These are phyloP conservation scores for Talaromyces sp. DNA, from an alignment of 2,329 filamentous ascomycete species.

Conservation along the genomic window DNA sequence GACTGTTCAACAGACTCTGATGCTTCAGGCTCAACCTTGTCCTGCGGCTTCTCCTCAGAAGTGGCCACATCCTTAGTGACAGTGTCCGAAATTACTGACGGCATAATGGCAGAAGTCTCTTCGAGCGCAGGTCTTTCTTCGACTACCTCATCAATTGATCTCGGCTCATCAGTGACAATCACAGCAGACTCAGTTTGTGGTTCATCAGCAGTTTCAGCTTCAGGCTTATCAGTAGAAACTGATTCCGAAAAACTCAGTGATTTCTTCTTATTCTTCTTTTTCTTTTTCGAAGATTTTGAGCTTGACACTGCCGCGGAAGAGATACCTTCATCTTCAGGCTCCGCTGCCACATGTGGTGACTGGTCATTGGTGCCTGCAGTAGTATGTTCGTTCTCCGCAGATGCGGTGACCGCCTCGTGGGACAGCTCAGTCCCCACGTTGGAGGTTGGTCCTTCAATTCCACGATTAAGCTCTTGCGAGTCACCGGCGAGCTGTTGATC, in stretches of 20 bases:
- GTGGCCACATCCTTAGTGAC: not conserved
- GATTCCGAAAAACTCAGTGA: constrained; percentile 12
- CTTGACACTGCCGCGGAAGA: not conserved
- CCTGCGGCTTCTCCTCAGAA: not conserved
- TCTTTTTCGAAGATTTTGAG: constrained; percentile 16
- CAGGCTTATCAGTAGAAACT: not conserved
- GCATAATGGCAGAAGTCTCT: not conserved
- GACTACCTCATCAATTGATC: not conserved
- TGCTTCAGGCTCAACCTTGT: not conserved
- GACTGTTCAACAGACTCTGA: not conserved
- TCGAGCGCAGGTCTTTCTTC: not conserved
- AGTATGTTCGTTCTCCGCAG: constrained; percentile 13
- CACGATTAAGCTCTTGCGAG: not conserved
- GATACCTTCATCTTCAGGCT: constrained; percentile 1
- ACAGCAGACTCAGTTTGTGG: not conserved
- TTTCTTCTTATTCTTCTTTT: constrained; percentile 20
- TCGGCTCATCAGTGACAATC: not conserved
- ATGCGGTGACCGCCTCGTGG: constrained; percentile 11
- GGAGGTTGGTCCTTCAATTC: not conserved
- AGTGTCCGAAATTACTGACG: not conserved
- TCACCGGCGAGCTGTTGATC: not conserved
- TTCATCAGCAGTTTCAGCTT: not conserved
- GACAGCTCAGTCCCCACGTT: constrained; percentile 1
- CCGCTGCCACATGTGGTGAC: constrained; percentile 18
- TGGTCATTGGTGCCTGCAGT: constrained; percentile 17